These are phyloP conservation scores for Solanum verrucosum DNA, from an alignment of 257 asterid species.

Conservation along the genomic window DNA sequence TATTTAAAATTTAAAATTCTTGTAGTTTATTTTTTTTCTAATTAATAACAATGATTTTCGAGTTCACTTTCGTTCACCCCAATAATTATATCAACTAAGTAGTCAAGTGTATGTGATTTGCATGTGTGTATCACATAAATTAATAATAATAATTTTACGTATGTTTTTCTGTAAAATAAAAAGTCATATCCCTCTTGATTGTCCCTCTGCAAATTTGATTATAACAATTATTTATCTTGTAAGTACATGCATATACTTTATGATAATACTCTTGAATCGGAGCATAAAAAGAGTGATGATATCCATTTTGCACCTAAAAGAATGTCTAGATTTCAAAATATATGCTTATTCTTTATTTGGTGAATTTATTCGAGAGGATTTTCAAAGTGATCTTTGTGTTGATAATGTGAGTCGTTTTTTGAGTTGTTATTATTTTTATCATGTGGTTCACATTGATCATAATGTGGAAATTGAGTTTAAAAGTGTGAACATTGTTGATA, in stretches of 20 bases:
- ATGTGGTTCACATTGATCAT: background rate
- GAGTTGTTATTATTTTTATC: background rate
- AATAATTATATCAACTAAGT: too few species aligned
- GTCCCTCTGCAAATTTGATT: background rate
- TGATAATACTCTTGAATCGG: too few species aligned
- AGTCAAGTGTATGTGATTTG: background rate
- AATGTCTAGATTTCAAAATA: background rate
- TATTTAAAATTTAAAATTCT: too few species aligned
- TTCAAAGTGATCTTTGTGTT: background rate
- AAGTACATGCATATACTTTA: background rate
- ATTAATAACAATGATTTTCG: too few species aligned
- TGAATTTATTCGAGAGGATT: background rate
- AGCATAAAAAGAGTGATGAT: background rate
- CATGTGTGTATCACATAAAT: background rate
- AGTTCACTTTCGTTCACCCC: background rate
- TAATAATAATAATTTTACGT: too few species aligned
- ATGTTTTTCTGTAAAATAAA: background rate
- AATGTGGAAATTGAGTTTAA: too few species aligned
- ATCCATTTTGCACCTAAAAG: background rate
- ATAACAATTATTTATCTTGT: too few species aligned
- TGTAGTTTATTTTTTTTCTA: background rate
- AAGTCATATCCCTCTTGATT: background rate
- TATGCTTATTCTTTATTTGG: background rate
- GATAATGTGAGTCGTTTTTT: background rate
- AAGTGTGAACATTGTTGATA: background rate